Conservation (phyloP, 129 eudicot species). For the Ambrosia artemisiifolia region DNA sequence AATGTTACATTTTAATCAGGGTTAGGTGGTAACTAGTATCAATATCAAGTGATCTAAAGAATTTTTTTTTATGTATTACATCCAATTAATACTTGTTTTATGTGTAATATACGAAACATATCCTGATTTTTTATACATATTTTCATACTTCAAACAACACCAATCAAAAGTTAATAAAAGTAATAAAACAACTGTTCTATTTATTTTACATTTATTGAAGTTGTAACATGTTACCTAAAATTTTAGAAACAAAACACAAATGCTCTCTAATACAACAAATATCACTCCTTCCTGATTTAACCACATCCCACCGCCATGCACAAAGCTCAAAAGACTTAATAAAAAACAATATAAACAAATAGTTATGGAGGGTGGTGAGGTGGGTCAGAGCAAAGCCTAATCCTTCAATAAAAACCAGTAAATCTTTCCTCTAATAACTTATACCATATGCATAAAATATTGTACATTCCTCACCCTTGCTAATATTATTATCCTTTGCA, state of each 20-base stretch:
- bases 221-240: not conserved
- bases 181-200: not conserved
- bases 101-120: too few species aligned
- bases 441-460: conserved; percentile 6
- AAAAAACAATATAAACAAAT: conserved; percentile 7
- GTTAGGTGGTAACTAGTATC: too few species aligned
- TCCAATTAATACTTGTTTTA: too few species aligned
- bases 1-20: too few species aligned
- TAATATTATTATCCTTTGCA: not conserved
- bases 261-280: not conserved
- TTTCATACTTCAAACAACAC: too few species aligned
- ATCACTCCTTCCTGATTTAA: not conserved
- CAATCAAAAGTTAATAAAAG: too few species aligned
- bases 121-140: too few species aligned
- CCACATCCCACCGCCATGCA: conserved; percentile 22
- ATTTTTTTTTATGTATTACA: too few species aligned
- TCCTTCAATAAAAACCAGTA: not conserved
- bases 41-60: too few species aligned
- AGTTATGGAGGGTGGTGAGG: not conserved
- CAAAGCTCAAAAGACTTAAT: conserved; percentile 17
- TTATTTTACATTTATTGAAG: not conserved
- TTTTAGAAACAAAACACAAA: conserved; percentile 4
- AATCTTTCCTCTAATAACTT: conserved; percentile 1
- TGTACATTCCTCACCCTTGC: conserved; percentile 16
- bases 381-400: not conserved